Evolutionary conservation across 129 eudicot species (phyloP).

Genomic region (Helianthus annuus): HanXRQr2.0-SUNRISE NC_035435.2:121173048-121173547

Average conservation of each 20-base stretch:
- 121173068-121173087: no score
- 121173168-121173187: neutral
- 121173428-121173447: no score
- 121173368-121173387: no score
- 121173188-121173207: neutral
- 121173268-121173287: neutral
- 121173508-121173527: no score
- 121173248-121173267: neutral
- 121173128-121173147: neutral
- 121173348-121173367: neutral
- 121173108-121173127: neutral
- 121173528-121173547: no score
- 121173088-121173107: no score
- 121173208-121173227: neutral
- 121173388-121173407: no score
- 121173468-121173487: no score
- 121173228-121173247: neutral
- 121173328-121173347: neutral
- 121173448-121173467: no score
- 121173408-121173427: no score
- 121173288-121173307: conserved; percentile 4
- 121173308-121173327: neutral
- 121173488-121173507: no score
- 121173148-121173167: neutral
- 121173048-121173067: no score